phyloP scores from a whole-genome alignment of 1,284 basidiomycete genomes.

The Coniophora puteana region DNA sequence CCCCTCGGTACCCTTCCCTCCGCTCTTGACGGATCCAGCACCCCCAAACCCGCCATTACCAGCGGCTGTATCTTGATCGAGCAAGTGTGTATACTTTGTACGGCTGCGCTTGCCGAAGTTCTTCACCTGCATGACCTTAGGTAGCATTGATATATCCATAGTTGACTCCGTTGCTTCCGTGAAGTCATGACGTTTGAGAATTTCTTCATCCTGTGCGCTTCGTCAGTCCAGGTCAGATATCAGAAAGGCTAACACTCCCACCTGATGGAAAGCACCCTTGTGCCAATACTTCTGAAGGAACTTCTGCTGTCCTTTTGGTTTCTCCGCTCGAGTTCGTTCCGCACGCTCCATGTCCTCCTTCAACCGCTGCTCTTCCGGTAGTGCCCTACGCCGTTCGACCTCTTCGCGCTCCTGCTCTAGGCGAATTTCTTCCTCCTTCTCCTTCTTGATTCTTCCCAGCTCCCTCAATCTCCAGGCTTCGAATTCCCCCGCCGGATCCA shows the following conservation, averaged over 20 bases:
- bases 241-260: conserved; percentile 22
- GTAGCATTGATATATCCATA: conserved; percentile 82
- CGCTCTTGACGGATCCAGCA: conserved; percentile 47
- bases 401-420: conserved; percentile 86
- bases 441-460: conserved; percentile 85
- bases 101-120: conserved; percentile 93
- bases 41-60: conserved; percentile 67
- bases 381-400: conserved; percentile 82
- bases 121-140: conserved; percentile 95
- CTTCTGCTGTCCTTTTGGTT: conserved; percentile 84
- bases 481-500: conserved; percentile 91
- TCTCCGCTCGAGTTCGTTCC: conserved; percentile 74
- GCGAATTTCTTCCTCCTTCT: conserved; percentile 79
- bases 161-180: conserved; percentile 87
- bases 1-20: conserved; percentile 51
- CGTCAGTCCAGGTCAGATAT: conserved; percentile 12
- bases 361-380: conserved; percentile 90
- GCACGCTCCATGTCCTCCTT: conserved; percentile 89
- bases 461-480: conserved; percentile 95
- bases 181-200: conserved; percentile 82
- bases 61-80: conserved; percentile 89
- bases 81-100: conserved; percentile 93
- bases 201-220: conserved; percentile 73
- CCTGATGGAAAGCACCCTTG: conserved; percentile 98
- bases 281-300: conserved; percentile 99